Base-by-base conservation (phyloP, 1,284 basidiomycete species). In the Limonomyces culmigenus region DNA sequence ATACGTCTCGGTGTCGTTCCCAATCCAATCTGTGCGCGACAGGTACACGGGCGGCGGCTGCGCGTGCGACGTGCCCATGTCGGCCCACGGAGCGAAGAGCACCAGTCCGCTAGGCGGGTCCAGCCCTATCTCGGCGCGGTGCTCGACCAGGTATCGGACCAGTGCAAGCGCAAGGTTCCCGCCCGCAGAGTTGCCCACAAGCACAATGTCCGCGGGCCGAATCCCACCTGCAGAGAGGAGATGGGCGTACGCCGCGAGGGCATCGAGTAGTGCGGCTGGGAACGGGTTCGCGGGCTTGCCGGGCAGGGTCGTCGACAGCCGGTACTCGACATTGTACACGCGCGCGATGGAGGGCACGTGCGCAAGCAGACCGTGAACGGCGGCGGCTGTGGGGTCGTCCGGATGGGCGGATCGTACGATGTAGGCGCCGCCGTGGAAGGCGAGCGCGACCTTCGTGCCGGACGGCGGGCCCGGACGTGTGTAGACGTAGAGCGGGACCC, bases 71-170 rank as follows among this genome's bases (percentile, higher is more conserved):
- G 41, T 44, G 17, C 59, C 52, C 1, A 74, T 43, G 45, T 80
- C 76, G 12, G 49, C 47, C 70, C 70, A 74, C 0, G 73, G 72
- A 1, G 72, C 74, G 36, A 67, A 52, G 3, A 70, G 55, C 12
- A 78, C 50, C n/a, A 76, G 50, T 1, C 58, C 60, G 21, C 62
- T 59, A 2, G 75, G 70, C 21, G 60, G 54, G 10, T 47, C 47
- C 8, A 67, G 44, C 3, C 10, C 16, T 4, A 44, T 41, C 1
- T 51, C 38, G 16, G 45, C 46, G 19, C 49, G 47, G 44, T 65
- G 47, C 40, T 67, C 61, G 30, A 62, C 43, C 25, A 58, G 46
- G 41, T 56, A 57, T 5, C 51, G 52, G 5, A 42, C 43, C 12
- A 58, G 42, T 3, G 62, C 63, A 4, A 69, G 47, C 0, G 59